Evolutionary conservation across 306 rosid species (phyloP).

Genomic region (Hippophae gyantsensis): DNA sequence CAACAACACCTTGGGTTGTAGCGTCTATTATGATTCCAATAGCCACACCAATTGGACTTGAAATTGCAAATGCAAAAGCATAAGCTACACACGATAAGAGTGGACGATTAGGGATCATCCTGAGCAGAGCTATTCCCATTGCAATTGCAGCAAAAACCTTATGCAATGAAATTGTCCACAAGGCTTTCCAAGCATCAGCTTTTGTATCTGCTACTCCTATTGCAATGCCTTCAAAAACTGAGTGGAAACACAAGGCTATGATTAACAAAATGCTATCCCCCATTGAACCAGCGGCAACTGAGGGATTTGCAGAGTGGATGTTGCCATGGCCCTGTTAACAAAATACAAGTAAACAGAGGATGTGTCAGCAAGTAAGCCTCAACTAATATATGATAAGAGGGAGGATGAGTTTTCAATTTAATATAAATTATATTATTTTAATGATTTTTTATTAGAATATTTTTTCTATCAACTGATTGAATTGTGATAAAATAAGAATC

Average conservation of each 20-base stretch:
- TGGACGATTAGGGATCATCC: slow-evolving; percentile 60
- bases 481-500: too few species aligned
- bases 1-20: slow-evolving; percentile 54
- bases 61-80: slow-evolving; percentile 63
- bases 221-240: slow-evolving; percentile 77
- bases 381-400: neutral
- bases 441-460: too few species aligned
- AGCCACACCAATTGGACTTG: slow-evolving; percentile 68
- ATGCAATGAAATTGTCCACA: slow-evolving; percentile 78
- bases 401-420: too few species aligned
- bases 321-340: slow-evolving; percentile 28
- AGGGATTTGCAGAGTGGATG: slow-evolving; percentile 21
- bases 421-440: too few species aligned
- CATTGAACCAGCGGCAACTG: slow-evolving; percentile 29
- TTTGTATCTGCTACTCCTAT: slow-evolving; percentile 59
- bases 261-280: slow-evolving; percentile 58
- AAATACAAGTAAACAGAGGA: slow-evolving; percentile 6
- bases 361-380: neutral
- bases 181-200: slow-evolving; percentile 69
- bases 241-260: slow-evolving; percentile 63
- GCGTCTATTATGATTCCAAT: slow-evolving; percentile 67
- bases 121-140: slow-evolving; percentile 82
- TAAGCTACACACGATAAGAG: slow-evolving; percentile 42
- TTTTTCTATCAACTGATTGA: too few species aligned
- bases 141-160: slow-evolving; percentile 82